Percentiles rank a stretch among this genome's conserved stretches.
These are phyloP conservation scores for Candida oleophila DNA, from an alignment of 805 yeast genomes.

Conservation along the genomic window DNA sequence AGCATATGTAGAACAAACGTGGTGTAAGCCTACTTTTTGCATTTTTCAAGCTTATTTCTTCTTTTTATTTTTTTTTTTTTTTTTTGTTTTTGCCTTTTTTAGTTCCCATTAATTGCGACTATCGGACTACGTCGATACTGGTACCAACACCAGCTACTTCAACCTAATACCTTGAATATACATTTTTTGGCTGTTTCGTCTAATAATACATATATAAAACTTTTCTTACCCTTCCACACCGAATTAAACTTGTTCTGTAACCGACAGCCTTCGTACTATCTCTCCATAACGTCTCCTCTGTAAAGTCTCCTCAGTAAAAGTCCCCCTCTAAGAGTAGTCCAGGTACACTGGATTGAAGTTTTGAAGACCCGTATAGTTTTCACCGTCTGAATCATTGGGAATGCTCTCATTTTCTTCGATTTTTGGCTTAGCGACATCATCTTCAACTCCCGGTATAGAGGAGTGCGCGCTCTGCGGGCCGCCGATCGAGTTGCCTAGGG, in stretches of 20 bases:
- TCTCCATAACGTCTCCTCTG: neutral
- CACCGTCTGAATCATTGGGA: constrained; percentile 6
- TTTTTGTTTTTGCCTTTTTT: too few relatives aligned
- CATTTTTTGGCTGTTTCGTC: neutral
- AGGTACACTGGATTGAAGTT: constrained; percentile 9
- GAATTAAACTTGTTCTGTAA: neutral
- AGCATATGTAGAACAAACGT: too few relatives aligned
- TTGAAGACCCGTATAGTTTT: constrained; percentile 8
- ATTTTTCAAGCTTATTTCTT: too few relatives aligned
- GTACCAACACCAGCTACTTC: neutral
- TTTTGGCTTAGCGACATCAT: neutral
- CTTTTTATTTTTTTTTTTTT: too few relatives aligned
- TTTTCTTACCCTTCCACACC: neutral
- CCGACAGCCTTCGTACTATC: neutral
- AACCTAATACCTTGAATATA: neutral
- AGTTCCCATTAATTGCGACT: too few relatives aligned
- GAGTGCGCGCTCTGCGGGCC: neutral
- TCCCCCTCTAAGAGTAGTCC: constrained; percentile 1
- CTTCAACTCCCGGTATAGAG: neutral
- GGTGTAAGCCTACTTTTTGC: too few relatives aligned
- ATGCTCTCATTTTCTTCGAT: constrained; percentile 3
- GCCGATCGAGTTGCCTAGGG: neutral
- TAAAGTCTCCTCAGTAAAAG: neutral
- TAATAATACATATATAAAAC: neutral
- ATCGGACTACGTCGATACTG: too few relatives aligned